Conservation (phyloP, 805 yeast species). For the Hanseniaspora hatyaiensis region DNA sequence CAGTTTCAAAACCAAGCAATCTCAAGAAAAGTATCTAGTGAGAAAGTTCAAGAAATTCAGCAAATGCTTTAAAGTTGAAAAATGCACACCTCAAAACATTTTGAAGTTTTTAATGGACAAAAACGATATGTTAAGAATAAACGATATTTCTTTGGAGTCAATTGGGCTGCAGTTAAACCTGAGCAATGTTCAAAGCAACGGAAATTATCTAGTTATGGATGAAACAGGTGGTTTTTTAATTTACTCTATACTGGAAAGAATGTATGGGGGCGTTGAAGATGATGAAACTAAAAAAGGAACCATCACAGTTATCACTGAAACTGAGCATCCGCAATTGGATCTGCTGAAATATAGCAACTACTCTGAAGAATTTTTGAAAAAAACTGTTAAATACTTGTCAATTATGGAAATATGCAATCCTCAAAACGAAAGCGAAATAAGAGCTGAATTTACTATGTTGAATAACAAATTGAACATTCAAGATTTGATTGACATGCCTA, state of each 20-base stretch:
- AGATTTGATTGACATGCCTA: slow-evolving; percentile 43
- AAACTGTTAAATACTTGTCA: slow-evolving; percentile 57
- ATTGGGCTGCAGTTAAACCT: slow-evolving; percentile 64
- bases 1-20: slow-evolving; percentile 74
- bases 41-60: slow-evolving; percentile 87
- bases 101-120: slow-evolving; percentile 66
- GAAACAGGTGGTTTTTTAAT: slow-evolving; percentile 90
- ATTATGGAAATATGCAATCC: slow-evolving; percentile 78
- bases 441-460: slow-evolving; percentile 31
- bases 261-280: slow-evolving; percentile 40
- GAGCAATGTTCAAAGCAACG: slow-evolving; percentile 81
- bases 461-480: slow-evolving; percentile 35
- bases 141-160: slow-evolving; percentile 78
- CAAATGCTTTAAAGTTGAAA: slow-evolving; percentile 72
- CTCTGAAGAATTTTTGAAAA: slow-evolving; percentile 39
- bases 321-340: slow-evolving; percentile 79
- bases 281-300: slow-evolving; percentile 35
- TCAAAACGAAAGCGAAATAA: slow-evolving; percentile 36
- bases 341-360: slow-evolving; percentile 57
- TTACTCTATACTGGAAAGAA: slow-evolving; percentile 77
- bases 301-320: slow-evolving; percentile 72
- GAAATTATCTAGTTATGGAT: slow-evolving; percentile 75
- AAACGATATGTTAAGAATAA: slow-evolving; percentile 52
- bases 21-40: slow-evolving; percentile 83
- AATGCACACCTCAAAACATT: slow-evolving; percentile 57